These are phyloP conservation scores for Cladosporium oxysporum DNA, from an alignment of 2,329 filamentous ascomycete genomes.

Conservation along the genomic window DNA sequence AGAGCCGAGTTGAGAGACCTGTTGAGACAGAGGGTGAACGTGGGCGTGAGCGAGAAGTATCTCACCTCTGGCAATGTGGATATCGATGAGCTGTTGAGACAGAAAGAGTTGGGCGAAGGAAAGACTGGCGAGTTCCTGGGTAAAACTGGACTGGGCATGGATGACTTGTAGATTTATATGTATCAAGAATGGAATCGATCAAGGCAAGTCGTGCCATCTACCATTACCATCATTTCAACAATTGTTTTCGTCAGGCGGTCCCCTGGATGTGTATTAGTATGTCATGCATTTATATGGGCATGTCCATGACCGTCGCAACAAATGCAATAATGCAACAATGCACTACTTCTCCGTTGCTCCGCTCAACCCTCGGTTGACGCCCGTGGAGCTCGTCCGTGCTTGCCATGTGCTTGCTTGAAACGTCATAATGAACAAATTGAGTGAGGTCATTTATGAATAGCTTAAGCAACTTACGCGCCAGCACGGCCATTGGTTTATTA, in stretches of 20 bases:
- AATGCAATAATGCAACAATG: background rate
- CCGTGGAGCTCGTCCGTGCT: background rate
- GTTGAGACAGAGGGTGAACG: constrained; percentile 73
- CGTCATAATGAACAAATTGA: background rate
- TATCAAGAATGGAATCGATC: background rate
- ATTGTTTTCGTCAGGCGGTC: background rate
- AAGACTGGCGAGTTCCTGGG: constrained; percentile 69
- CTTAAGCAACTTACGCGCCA: constrained; percentile 13
- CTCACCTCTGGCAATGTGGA: constrained; percentile 83
- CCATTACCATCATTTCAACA: too few relatives aligned
- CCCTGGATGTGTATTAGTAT: background rate
- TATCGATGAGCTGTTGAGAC: constrained; percentile 65
- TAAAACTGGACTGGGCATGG: constrained; percentile 48
- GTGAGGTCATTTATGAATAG: constrained; percentile 13
- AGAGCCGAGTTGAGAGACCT: constrained; percentile 72
- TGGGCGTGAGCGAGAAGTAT: constrained; percentile 85
- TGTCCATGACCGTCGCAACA: background rate
- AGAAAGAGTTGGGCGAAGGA: constrained; percentile 48
- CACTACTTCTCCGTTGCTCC: background rate
- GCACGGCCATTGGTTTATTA: constrained; percentile 12
- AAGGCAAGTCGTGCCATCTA: background rate
- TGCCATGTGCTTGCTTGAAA: constrained; percentile 10
- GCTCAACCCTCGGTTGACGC: background rate
- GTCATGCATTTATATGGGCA: background rate
- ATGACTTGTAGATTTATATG: constrained; percentile 26